Conservation (phyloP, 2,329 filamentous ascomycete genomes). For the Aureobasidium pullulans region DNA sequence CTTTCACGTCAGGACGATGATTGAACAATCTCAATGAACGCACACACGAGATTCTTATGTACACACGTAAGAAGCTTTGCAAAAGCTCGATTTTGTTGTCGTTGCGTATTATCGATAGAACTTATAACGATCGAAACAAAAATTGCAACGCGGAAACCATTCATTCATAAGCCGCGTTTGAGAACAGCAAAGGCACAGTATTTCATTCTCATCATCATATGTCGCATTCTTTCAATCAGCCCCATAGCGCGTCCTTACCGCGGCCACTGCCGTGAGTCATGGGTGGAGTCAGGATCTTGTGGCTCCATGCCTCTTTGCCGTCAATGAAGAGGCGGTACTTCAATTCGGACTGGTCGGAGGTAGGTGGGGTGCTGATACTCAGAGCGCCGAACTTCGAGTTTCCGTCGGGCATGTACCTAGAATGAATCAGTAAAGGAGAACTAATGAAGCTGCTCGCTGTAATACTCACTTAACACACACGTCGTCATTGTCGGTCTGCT, state of each 20-base stretch:
- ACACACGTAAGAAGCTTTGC: too few relatives aligned
- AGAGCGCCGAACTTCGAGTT: constrained; percentile 84
- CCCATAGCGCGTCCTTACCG: constrained; percentile 41
- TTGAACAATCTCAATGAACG: too few relatives aligned
- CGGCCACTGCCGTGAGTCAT: constrained; percentile 32
- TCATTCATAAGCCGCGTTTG: not conserved
- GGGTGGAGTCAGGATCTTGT: constrained; percentile 39
- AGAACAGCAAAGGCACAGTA: not conserved
- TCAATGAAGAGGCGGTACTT: constrained; percentile 79
- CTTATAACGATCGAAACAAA: too few relatives aligned
- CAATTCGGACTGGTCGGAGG: constrained; percentile 62
- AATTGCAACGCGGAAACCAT: not conserved
- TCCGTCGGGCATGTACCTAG: constrained; percentile 72
- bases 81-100: too few relatives aligned
- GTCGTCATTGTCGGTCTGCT: constrained; percentile 73
- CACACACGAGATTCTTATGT: too few relatives aligned
- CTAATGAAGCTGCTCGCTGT: not conserved
- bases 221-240: constrained; percentile 16
- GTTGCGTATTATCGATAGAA: too few relatives aligned
- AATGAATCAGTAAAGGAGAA: not conserved
- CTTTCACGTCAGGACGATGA: too few relatives aligned
- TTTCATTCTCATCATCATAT: not conserved
- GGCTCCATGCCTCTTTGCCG: constrained; percentile 69
- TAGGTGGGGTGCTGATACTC: constrained; percentile 63
- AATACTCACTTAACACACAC: constrained; percentile 68